Conservation (phyloP, 1,284 basidiomycete species). For the Malassezia sp. region DNA sequence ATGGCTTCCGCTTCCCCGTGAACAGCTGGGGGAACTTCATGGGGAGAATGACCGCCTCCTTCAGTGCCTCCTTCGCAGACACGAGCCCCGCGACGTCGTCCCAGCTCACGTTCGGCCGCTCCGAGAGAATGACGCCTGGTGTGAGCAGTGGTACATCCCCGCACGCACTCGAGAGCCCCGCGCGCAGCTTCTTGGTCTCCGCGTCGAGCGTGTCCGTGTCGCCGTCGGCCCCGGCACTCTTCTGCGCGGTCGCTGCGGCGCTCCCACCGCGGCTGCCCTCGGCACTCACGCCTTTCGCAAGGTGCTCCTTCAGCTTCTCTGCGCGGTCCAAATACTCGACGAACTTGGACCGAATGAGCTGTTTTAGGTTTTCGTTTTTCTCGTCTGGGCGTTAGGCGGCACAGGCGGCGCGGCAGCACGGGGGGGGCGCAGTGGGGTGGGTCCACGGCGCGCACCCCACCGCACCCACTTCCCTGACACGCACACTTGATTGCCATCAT, state of each 20-base stretch:
- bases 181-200: constrained; percentile 86
- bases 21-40: constrained; percentile 98
- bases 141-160: not conserved
- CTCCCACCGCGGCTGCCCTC: constrained; percentile 53
- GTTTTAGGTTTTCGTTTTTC: constrained; percentile 87
- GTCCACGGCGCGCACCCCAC: not conserved
- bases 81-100: constrained; percentile 94
- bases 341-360: constrained; percentile 77
- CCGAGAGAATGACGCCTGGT: constrained; percentile 70
- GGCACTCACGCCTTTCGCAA: constrained; percentile 46
- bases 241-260: constrained; percentile 55
- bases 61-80: constrained; percentile 84
- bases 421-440: no score
- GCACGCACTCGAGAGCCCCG: constrained; percentile 59
- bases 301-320: constrained; percentile 70
- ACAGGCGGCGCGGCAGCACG: no score
- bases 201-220: constrained; percentile 68
- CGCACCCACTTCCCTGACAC: constrained; percentile 33
- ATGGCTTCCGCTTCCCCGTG: constrained; percentile 92
- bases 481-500: constrained; percentile 76
- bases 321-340: constrained; percentile 84
- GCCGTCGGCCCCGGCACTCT: constrained; percentile 46
- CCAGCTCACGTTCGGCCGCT: constrained; percentile 94
- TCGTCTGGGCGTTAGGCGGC: constrained; percentile 63
- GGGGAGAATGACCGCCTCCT: constrained; percentile 94